Base-by-base conservation (phyloP, 495 filamentous ascomycete species). In the Hypoxylon crocopeplum region DNA sequence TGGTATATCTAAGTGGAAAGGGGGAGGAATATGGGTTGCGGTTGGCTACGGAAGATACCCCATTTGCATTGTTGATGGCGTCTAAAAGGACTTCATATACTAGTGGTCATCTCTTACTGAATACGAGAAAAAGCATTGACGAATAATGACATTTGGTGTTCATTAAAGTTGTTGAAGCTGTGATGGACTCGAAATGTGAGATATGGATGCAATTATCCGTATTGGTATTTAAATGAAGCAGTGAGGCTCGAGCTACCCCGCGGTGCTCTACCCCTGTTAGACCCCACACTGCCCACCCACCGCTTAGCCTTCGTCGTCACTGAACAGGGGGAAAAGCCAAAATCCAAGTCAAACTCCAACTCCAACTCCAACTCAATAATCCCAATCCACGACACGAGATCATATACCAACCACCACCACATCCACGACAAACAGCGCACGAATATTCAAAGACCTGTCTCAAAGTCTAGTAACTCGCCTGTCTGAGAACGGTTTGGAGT, bases 21-120 rank as follows among this genome's bases (percentile, higher is more conserved):
- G 11, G 40, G 25, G 16, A 52, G 40, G 25, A 15, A 52, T 12
- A 38, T 24, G 33, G 45, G 60, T 32, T 55, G 44, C 7, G 48
- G 54, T 47, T 49, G 24, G 44, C 24, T 47, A 59, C 21, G 55
- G 55, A 55, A 66, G 69, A 68, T 68, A 68, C 68, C 66, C 56
- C 29, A 44, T 50, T 56, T 63, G 66, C 48, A 57, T 56, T 56
- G 24, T 38, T 37, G 34, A 52, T 36, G 64, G 67, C 56, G 65
- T 68, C 40, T 41, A 61, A 68, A 58, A 64, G 37, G 52, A 17
- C 22, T 27, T 27, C 4, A 27, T 27, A 8, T 27, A 27, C 4
- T 27, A 27, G 8, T n/a, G n/a, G n/a, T n/a, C n/a, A n/a, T n/a
- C n/a, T n/a, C n/a, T n/a, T n/a, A n/a, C n/a, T n/a, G n/a, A n/a